Percentiles rank a stretch among this genome's conserved stretches.
Conservation (phyloP, 768 basidiomycete genomes). For the Mycena indigotica region DNA sequence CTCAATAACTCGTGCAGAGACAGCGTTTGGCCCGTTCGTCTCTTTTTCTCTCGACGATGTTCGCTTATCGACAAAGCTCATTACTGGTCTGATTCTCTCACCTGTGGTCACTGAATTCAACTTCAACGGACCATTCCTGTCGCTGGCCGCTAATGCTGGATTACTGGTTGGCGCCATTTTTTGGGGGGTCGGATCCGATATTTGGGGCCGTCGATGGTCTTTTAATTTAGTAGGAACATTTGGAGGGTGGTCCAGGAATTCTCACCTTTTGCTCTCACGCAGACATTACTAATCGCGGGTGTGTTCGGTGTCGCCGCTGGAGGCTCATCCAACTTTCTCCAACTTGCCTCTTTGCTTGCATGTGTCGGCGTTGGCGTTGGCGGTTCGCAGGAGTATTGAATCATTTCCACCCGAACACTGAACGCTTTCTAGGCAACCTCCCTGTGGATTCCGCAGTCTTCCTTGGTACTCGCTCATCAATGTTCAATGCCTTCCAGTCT, state of each 20-base stretch:
- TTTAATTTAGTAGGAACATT: neutral
- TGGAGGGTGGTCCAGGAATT: too few species aligned
- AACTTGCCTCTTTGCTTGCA: constrained; percentile 50
- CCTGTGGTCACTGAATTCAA: constrained; percentile 68
- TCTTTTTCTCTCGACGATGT: neutral
- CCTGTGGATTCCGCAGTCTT: constrained; percentile 80
- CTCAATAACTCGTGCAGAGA: constrained; percentile 43
- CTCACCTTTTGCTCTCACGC: too few species aligned
- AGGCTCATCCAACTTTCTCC: constrained; percentile 53
- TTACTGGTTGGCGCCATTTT: constrained; percentile 68
- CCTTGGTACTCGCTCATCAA: constrained; percentile 49
- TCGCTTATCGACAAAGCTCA: constrained; percentile 42
- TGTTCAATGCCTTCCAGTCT: neutral
- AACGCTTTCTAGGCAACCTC: constrained; percentile 44
- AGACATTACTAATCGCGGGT: constrained; percentile 69
- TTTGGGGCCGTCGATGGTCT: constrained; percentile 67
- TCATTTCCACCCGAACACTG: neutral
- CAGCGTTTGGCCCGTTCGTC: constrained; percentile 70
- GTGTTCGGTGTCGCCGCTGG: constrained; percentile 68
- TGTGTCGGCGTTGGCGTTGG: constrained; percentile 69
- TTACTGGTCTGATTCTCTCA: constrained; percentile 64
- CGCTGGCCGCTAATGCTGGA: constrained; percentile 72
- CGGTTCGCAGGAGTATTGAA: constrained; percentile 32
- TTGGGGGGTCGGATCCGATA: constrained; percentile 68
- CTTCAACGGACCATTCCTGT: constrained; percentile 61